Evolutionary conservation across 495 filamentous ascomycete species (phyloP), one percentile per base, ranked within the genome.

Genomic region (Ramalina peruviana): DNA sequence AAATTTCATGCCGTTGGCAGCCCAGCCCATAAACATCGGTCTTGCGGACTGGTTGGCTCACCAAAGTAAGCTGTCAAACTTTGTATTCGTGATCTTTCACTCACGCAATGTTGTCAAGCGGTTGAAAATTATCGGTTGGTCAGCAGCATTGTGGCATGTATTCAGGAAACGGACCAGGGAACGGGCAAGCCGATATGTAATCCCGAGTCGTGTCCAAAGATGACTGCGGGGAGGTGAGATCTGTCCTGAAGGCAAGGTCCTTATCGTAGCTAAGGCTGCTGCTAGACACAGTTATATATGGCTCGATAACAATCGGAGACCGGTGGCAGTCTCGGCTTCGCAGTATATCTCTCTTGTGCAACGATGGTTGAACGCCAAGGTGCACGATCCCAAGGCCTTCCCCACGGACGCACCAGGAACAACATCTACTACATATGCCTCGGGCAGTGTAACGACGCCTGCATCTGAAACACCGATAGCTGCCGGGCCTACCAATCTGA

Each of bases 1-100:
- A 40, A 96, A 94, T 66, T 94, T 94, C 63, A 86, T 93, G 83
- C 94, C 89, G 19, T 67, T 96, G 40, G 90, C 87, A 57, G 85
- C 85, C 45, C 84, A 85, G 60, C 89, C 89, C 9, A 85, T 85
- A 64, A 82, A 86, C 46, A 83, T 94, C 25, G 89, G 94, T 62
- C 74, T 85, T 52, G 88, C 87, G 30, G 89, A 96, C 60, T 96
- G 89, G 89, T 69, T 94, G 52, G 88, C 88, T 48, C 88, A 94
- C 66, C 89, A 94, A 76, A 82, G 89, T 93, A 71, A 66, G 72
- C 60, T 20, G 40, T 43, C 40, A 41, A 10, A 49, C 9, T 47
- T 13, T 9, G 10, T 19, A 36, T 27, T 25, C 25, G 19, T 36
- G 21, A 20, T 20, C 3, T 36, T 36, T 25, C 12, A 50, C 48